phyloP scores from a whole-genome alignment of 2,329 filamentous ascomycete species.

The Fusarium coffeatum region DNA sequence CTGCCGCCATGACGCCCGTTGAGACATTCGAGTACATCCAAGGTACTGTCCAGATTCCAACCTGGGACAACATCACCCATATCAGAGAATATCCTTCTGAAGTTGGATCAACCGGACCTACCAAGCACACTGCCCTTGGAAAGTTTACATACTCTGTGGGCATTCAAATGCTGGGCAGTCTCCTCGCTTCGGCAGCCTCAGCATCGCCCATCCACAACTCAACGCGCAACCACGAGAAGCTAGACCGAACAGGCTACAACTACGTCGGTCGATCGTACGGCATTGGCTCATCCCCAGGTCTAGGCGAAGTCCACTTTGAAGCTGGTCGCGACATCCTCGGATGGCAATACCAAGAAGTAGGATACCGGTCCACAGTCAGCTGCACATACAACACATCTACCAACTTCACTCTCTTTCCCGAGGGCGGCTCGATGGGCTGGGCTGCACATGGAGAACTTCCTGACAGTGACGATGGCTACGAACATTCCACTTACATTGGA shows the following conservation, averaged over 20 bases:
- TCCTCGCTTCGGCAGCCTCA: conserved; percentile 38
- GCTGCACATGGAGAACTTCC: conserved; percentile 12
- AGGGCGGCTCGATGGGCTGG: neutral
- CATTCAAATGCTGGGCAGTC: conserved; percentile 35
- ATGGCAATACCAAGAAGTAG: conserved; percentile 51
- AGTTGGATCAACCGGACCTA: conserved; percentile 27
- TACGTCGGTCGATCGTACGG: conserved; percentile 48
- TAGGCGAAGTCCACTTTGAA: conserved; percentile 19
- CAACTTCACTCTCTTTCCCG: conserved; percentile 38
- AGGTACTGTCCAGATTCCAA: conserved; percentile 39
- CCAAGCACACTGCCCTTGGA: conserved; percentile 29
- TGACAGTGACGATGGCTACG: conserved; percentile 11
- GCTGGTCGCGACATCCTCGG: conserved; percentile 15
- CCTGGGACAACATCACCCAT: conserved; percentile 31
- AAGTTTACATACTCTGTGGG: conserved; percentile 45
- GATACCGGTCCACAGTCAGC: conserved; percentile 48
- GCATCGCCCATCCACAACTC: conserved; percentile 38
- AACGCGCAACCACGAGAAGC: conserved; percentile 39
- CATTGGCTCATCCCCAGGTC: conserved; percentile 43
- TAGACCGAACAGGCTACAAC: conserved; percentile 43
- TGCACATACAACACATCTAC: conserved; percentile 54
- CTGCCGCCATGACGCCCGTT: conserved; percentile 42
- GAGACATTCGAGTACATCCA: conserved; percentile 2
- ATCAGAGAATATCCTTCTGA: conserved; percentile 44
- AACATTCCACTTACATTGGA: conserved; percentile 10